Evolutionary conservation across 2,329 filamentous ascomycete species (phyloP).

Genomic region (Aspergillus transmontanensis): DNA sequence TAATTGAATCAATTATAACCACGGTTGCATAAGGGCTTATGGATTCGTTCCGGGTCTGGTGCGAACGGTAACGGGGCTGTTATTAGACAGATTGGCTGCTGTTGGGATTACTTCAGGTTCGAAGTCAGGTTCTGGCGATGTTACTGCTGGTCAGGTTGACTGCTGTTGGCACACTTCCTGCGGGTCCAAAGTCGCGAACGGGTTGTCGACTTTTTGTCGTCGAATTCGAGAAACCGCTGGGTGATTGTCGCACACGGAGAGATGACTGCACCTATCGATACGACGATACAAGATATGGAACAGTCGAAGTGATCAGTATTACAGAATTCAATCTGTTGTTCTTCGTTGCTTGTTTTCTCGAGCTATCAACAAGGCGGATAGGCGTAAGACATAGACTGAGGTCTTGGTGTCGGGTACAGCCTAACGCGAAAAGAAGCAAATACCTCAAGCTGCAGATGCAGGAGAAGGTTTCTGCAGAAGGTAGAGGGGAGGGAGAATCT

Average conservation of each 20-base stretch:
- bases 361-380: constrained; percentile 19
- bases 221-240: not conserved
- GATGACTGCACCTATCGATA: constrained; percentile 13
- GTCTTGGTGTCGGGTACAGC: constrained; percentile 9
- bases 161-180: constrained; percentile 13
- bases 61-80: constrained; percentile 6
- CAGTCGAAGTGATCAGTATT: constrained; percentile 14
- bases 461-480: not conserved
- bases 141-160: constrained; percentile 14
- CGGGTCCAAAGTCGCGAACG: constrained; percentile 11
- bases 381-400: constrained; percentile 1
- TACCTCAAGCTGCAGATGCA: not conserved
- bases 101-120: constrained; percentile 1
- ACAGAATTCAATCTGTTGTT: constrained; percentile 22
- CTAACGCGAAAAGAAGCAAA: constrained; percentile 9
- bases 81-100: constrained; percentile 15
- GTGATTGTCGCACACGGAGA: constrained; percentile 11
- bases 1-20: constrained; percentile 10
- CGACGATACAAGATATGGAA: constrained; percentile 21
- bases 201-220: constrained; percentile 6
- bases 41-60: constrained; percentile 5
- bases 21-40: constrained; percentile 18
- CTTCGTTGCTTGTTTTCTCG: constrained; percentile 14
- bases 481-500: not conserved
- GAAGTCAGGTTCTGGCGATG: constrained; percentile 5